These are phyloP conservation scores for Fonsecaea pedrosoi DNA, from an alignment of 2,329 filamentous ascomycete genomes.

Conservation along the genomic window DNA sequence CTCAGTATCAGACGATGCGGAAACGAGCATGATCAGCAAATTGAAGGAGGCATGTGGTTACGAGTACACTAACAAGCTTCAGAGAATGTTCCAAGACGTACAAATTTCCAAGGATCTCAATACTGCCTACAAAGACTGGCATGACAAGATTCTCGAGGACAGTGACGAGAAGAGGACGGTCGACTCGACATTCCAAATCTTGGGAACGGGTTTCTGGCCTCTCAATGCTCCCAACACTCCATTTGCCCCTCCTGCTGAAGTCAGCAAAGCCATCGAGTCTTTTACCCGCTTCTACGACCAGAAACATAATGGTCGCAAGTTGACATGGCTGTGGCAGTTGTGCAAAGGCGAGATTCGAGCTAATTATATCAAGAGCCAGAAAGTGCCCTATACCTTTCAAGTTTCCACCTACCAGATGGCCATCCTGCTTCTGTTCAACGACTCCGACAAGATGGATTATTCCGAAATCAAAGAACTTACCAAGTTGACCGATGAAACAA, in stretches of 20 bases:
- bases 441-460: constrained; percentile 82
- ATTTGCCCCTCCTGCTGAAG: constrained; percentile 84
- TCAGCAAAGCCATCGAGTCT: constrained; percentile 84
- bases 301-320: constrained; percentile 94
- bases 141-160: constrained; percentile 68
- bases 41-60: constrained; percentile 98
- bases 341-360: constrained; percentile 97
- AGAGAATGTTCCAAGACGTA: constrained; percentile 99
- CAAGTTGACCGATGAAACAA: constrained; percentile 76
- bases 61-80: constrained; percentile 98
- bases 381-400: constrained; percentile 94
- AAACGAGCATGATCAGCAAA: constrained; percentile 99
- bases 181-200: constrained; percentile 88
- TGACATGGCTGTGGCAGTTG: constrained; percentile 97
- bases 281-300: constrained; percentile 92
- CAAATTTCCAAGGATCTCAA: constrained; percentile 99
- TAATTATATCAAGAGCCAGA: constrained; percentile 86
- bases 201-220: constrained; percentile 98
- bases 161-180: constrained; percentile 71
- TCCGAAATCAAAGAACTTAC: constrained; percentile 86
- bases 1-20: constrained; percentile 94
- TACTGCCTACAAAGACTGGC: constrained; percentile 80
- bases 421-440: constrained; percentile 92
- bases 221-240: constrained; percentile 83
- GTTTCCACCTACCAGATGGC: constrained; percentile 99